Evolutionary conservation across 1,284 basidiomycete species (phyloP), one percentile per base, ranked within the genome.

Genomic region (Malassezia japonica): DNA sequence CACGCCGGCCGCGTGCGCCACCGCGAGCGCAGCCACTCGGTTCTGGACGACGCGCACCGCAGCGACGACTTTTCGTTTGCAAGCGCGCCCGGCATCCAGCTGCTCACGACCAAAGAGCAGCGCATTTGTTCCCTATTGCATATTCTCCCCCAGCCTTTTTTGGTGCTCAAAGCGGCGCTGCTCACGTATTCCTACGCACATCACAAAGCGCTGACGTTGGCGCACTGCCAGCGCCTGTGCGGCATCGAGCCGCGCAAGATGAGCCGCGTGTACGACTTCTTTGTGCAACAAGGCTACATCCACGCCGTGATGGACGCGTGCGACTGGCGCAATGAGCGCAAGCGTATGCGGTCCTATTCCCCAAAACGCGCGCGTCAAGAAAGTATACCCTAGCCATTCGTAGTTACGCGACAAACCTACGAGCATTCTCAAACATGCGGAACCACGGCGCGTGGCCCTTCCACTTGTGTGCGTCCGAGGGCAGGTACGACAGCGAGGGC

Each of bases 351-450:
- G 8, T 13, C 28, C 7, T 31, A 13, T 31, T 31, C n/a, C n/a
- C 6, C 12, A 9, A 38, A 38, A n/a, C 36, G 29, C 53, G 29
- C n/a, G 20, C 39, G 39, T 9, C 25, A 38, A n/a, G 36, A 12
- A 12, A 13, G 36, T 38, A 41, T 28, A 41, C 23, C 29, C 16
- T 23, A 12, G 8, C 16, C 6, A 27, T 27, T n/a, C 39, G 16
- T 41, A 27, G 25, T n/a, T 31, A 42, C 27, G 35, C 70, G 16
- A 75, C 71, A 69, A 73, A 80, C 44, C 59, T 64, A 50, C 78
- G 74, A 1, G 87, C 91, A 72, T 83, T 95, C 76, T 90, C 86
- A 81, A 96, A 98, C 73, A 96, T 75, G 69, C 80, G 82, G 76
- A 94, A 90, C 92, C 92, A 98, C 1, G 92, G 92, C 1, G 89